Conservation (phyloP, 768 basidiomycete genomes). For the Collybiopsis luxurians region DNA sequence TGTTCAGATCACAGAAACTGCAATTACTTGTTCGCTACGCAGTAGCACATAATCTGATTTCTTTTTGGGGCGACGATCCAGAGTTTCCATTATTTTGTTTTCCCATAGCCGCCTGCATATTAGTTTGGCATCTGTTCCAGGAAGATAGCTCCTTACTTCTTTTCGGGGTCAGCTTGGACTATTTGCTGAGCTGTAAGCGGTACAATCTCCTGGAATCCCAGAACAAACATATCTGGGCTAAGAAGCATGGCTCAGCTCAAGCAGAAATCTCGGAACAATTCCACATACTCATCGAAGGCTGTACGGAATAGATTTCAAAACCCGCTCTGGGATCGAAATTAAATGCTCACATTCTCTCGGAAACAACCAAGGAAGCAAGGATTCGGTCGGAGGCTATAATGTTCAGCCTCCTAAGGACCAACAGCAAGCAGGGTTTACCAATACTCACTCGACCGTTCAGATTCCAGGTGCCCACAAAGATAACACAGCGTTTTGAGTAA, state of each 20-base stretch:
- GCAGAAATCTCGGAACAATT: background rate
- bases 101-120: conserved; percentile 80
- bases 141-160: conserved; percentile 48
- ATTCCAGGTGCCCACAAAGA: conserved; percentile 96
- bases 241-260: conserved; percentile 8
- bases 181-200: conserved; percentile 98
- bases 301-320: conserved; percentile 3
- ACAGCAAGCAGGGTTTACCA: background rate
- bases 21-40: conserved; percentile 83
- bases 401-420: background rate
- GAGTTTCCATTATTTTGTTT: conserved; percentile 69
- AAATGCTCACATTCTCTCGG: conserved; percentile 62
- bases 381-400: conserved; percentile 69
- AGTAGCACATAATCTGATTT: conserved; percentile 78
- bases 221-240: conserved; percentile 85
- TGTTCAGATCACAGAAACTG: background rate
- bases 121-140: background rate
- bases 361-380: conserved; percentile 87
- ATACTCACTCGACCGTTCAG: conserved; percentile 78
- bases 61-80: conserved; percentile 68
- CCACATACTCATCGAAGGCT: conserved; percentile 48
- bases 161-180: conserved; percentile 92
- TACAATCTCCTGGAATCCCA: conserved; percentile 97
- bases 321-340: background rate
- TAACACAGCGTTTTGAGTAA: conserved; percentile 59